Evolutionary conservation across 2,329 filamentous ascomycete genomes (phyloP).

Genomic region (Cordyceps cicadae): DNA sequence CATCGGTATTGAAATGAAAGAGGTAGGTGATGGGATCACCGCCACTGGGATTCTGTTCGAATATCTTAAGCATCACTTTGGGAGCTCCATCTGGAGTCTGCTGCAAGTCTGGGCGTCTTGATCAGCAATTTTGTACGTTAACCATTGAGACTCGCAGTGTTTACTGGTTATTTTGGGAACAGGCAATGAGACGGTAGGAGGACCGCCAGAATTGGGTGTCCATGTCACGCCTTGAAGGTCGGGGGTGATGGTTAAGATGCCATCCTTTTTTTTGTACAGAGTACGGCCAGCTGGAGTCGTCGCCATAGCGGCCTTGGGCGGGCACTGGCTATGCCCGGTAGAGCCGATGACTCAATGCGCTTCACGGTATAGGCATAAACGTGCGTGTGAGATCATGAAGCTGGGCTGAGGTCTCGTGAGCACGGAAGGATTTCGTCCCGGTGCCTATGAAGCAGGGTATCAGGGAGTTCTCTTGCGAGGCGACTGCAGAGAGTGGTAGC

Average conservation of each 20-base stretch:
- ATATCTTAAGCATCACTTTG: slow-evolving; percentile 91
- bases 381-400: slow-evolving; percentile 2
- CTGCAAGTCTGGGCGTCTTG: slow-evolving; percentile 63
- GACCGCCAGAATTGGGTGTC: slow-evolving; percentile 60
- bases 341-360: background rate
- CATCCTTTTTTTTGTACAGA: slow-evolving; percentile 94
- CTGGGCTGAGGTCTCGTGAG: background rate
- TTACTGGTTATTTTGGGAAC: slow-evolving; percentile 76
- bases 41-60: slow-evolving; percentile 57
- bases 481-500: background rate
- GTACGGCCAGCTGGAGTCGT: slow-evolving; percentile 56
- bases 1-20: slow-evolving; percentile 79
- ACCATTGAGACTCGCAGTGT: slow-evolving; percentile 20
- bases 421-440: too few relatives aligned
- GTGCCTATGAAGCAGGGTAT: background rate
- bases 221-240: slow-evolving; percentile 72
- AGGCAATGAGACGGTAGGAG: slow-evolving; percentile 59
- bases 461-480: background rate
- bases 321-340: background rate
- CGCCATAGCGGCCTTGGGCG: slow-evolving; percentile 36
- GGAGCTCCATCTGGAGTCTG: slow-evolving; percentile 82
- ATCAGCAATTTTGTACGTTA: background rate
- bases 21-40: slow-evolving; percentile 62
- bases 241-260: slow-evolving; percentile 64
- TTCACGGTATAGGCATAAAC: background rate